Base-by-base conservation (phyloP, 768 basidiomycete genomes). In the Pulveroboletus sp. region DNA sequence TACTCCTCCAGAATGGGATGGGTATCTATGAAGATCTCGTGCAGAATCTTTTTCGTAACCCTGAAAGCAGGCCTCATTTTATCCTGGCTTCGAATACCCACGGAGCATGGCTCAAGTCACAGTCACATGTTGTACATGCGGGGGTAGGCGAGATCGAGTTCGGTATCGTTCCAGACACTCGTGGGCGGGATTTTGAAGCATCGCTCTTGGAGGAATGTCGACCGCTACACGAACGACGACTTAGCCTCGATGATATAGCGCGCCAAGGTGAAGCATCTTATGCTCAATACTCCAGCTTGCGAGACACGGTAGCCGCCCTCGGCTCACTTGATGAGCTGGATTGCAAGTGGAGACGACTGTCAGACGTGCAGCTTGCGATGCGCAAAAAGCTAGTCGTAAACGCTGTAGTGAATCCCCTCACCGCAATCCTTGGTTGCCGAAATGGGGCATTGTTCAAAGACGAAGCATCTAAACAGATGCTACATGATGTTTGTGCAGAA, bases 1-100 rank as follows among this genome's bases (percentile, higher is more conserved):
- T 95, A 3, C 78, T 99, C n/a, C 68, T 97, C 45, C 90, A 95
- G 61, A 95, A 95, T 63, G 95, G 95, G 21, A 89, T 97, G 84
- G 95, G 93, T 11, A 71, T 94, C 9, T 90, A 92, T 66, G 94
- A 98, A 47, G 71, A 81, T 51, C 75, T 97, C 40, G 64, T 90
- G 16, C 60, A 69, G 6, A 58, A 76, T 6, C 58, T 92, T 36
- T 98, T 93, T 65, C 84, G 77, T 17, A 86, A 93, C 64, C 77
- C 84, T 20, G 64, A 74, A 29, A 72, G 75, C 24, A 81, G 94
- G 32, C 94, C 94, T 12, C 84, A 89, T 59, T 92, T 98, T 63
- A 78, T 98, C 54, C 69, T 95, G 45, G 85, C 85, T 13, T 81
- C 83, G 23, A 94, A 88, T 52, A 87, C 84, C 1, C 92, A 95